Evolutionary conservation across 257 asterid species (phyloP), one percentile per base, ranked within the genome.

Genomic region (Jasminum sambac): DNA sequence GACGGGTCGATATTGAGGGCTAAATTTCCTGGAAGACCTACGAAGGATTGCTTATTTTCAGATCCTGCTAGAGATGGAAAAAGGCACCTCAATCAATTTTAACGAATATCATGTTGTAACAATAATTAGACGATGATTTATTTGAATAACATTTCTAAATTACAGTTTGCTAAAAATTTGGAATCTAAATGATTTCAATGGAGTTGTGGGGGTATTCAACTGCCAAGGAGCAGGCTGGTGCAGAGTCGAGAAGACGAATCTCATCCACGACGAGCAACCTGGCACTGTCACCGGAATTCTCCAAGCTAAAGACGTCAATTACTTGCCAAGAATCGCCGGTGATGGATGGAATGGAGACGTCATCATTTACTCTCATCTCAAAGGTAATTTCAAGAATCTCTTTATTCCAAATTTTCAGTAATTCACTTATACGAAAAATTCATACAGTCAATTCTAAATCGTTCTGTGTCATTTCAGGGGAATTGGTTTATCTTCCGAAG

Each of bases 161-260:
- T 72, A 57, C 89, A 92, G 96, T 76, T 77, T 92, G 82, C 69
- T 92, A 23, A 92, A 92, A 78, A 92, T 92, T 59, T 92, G 96
- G 96, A 90, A 90, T 71, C 83, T 92, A 0, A 90, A 90, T 40
- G 90, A 88, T 61, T 82, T 81, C 82, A 92, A 74, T 5, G 95
- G 96, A 55, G 92, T 92, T 11, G 41, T 89, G 5, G 98, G 96
- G 23, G 87, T 78, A 37, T 89, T 88, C 77, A 90, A 88, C 82
- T 88, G 95, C 86, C 96, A 90, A 82, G 95, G 96, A 58, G 95
- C 96, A 23, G 91, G 94, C 57, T 88, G 96, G 96, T 88, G 96
- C 34, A 87, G 70, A 73, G 74, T 41, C 24, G 91, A 81, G 3
- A 90, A 84, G 86, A 92, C 38, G 74, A 88, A 88, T 74, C 92